Percentiles rank a stretch among this genome's conserved stretches.
Conservation (phyloP, 768 basidiomycete genomes). For the Podaxis rugospora region DNA sequence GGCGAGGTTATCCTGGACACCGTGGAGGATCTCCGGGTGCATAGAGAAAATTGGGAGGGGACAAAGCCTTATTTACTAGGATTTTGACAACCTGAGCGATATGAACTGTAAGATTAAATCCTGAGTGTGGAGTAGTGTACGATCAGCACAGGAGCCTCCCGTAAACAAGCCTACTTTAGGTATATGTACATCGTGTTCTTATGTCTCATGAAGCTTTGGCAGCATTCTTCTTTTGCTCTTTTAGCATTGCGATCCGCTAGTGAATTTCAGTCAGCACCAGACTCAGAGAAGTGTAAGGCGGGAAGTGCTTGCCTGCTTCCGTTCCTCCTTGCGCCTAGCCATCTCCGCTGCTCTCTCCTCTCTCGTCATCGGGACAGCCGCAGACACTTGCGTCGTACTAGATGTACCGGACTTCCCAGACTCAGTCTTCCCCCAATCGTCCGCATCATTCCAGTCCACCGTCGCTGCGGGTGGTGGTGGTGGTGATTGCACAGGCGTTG, state of each 20-base stretch:
- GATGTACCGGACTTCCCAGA: neutral
- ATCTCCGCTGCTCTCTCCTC: slow-evolving; percentile 95
- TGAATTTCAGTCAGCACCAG: neutral
- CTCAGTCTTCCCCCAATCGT: slow-evolving; percentile 21
- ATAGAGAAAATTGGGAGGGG: neutral
- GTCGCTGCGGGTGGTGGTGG: slow-evolving; percentile 16
- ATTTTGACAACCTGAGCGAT: neutral
- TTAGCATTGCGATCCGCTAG: slow-evolving; percentile 73
- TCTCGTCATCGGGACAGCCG: slow-evolving; percentile 58
- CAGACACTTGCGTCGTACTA: slow-evolving; percentile 12
- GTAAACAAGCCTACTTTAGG: neutral
- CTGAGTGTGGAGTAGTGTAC: neutral
- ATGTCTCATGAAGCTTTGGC: slow-evolving; percentile 21
- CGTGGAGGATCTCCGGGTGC: neutral
- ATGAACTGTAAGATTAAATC: neutral
- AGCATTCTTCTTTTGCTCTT: slow-evolving; percentile 71
- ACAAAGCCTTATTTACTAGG: neutral
- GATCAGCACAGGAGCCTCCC: neutral
- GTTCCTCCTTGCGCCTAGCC: slow-evolving; percentile 86
- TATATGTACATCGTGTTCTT: neutral
- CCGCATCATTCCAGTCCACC: slow-evolving; percentile 20
- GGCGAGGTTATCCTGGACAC: neutral
- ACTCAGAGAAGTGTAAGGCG: neutral
- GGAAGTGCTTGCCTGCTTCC: slow-evolving; percentile 63
- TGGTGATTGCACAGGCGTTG: slow-evolving; percentile 16